Percentiles rank a stretch among this genome's conserved stretches.
Conservation (phyloP, 2,329 filamentous ascomycete species). For the Podosphaera fusca region DNA sequence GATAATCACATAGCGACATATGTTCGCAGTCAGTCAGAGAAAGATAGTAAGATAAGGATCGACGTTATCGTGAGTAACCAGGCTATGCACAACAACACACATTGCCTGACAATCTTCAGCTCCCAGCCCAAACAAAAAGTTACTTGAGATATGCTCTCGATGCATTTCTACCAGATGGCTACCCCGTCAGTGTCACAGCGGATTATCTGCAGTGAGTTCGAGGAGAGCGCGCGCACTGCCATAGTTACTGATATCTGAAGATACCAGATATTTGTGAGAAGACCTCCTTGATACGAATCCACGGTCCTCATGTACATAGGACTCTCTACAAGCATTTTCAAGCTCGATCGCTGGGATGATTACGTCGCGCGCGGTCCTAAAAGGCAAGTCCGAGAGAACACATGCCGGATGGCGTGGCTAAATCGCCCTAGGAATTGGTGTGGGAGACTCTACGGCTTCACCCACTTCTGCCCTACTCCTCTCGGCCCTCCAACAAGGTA, state of each 20-base stretch:
- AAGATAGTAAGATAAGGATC: constrained; percentile 5
- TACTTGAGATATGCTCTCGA: constrained; percentile 22
- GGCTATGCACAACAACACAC: too few species aligned
- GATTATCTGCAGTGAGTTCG: constrained; percentile 39
- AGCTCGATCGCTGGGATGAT: constrained; percentile 40
- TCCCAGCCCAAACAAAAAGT: constrained; percentile 9
- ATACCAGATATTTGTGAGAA: constrained; percentile 42
- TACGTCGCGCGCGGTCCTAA: constrained; percentile 41
- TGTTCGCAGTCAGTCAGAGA: constrained; percentile 4
- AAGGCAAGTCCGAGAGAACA: constrained; percentile 23
- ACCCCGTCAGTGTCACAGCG: constrained; percentile 44
- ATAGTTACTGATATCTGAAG: constrained; percentile 16
- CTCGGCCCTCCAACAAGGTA: constrained; percentile 40
- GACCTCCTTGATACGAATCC: too few species aligned
- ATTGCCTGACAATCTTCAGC: constrained; percentile 2
- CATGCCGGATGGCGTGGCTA: background rate
- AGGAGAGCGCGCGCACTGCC: background rate
- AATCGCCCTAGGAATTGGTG: constrained; percentile 30
- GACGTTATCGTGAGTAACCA: constrained; percentile 10
- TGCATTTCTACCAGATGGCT: constrained; percentile 45
- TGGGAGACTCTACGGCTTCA: constrained; percentile 40
- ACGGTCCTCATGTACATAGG: constrained; percentile 21
- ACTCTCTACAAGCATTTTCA: constrained; percentile 41
- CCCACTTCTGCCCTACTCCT: constrained; percentile 43
- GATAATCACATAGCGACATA: constrained; percentile 16